Evolutionary conservation across 495 filamentous ascomycete genomes (phyloP), one percentile per base, ranked within the genome.

Genomic region (Tuber brumale): DNA sequence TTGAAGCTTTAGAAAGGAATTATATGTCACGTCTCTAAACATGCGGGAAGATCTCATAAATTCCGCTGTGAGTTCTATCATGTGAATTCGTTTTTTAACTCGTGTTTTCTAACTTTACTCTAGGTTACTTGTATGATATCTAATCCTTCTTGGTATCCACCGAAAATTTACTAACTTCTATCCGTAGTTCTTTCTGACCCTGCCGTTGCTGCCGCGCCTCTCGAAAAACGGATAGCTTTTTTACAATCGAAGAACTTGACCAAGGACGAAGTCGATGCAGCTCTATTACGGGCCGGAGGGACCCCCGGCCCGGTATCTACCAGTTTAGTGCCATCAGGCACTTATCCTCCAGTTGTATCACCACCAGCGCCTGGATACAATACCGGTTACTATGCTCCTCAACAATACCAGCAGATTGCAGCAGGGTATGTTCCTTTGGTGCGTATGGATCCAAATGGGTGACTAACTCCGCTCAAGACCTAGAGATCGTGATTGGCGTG

Each of bases 181-280:
- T 71, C 48, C 70, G 71, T 79, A 97, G 95, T 99, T 83, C 90
- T 99, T 72, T 92, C 93, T 86, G 95, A 99, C 83, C 94, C 95
- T 16, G 93, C 90, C 51, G 94, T 98, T 72, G 89, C 93, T n/a
- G 88, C 89, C 3, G 93, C 95, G 1, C 91, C 96, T n/a, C 86
- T 97, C 74, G 96, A 98, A 79, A 97, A 96, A 85, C 89, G 93
- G 74, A 87, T 97, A 74, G 91, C 94, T 21, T 99, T 99, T 80
- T 88, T 99, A 31, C 92, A 95, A 83, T 97, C 95, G 0, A 99
- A 99, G 85, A 97, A 98, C 82, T 88, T 99, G 23, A 97, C 95
- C 4, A 92, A 94, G 84, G 94, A 98, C 84, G 95, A 99, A 85
- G 90, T 99, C 75, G 93, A 94, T 82, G 85, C 89, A 48, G 92